These are phyloP conservation scores for Globisporangium spinosum DNA, from an alignment of 352 stramenopile species.

Conservation along the genomic window DNA sequence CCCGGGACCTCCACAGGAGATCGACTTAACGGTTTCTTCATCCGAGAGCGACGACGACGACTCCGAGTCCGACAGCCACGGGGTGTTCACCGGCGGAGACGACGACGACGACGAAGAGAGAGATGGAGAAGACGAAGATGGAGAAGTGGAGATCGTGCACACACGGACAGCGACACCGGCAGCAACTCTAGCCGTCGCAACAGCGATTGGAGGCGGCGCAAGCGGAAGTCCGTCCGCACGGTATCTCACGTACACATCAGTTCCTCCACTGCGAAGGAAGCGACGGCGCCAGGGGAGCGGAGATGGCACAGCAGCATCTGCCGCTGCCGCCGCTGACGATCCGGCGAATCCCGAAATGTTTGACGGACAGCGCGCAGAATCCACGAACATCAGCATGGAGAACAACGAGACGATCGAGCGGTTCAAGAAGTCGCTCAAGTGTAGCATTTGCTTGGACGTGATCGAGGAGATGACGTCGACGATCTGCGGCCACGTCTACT, in stretches of 20 bases:
- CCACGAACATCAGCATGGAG: slow-evolving; percentile 62
- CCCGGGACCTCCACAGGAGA: slow-evolving; percentile 32
- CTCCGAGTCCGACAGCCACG: not conserved
- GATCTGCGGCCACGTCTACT: slow-evolving; percentile 79
- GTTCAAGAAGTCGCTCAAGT: slow-evolving; percentile 77
- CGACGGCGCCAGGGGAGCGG: slow-evolving; percentile 29
- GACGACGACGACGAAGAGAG: slow-evolving; percentile 11
- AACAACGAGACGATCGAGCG: slow-evolving; percentile 76
- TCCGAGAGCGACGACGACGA: slow-evolving; percentile 29
- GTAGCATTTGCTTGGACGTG: slow-evolving; percentile 77
- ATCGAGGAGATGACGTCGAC: slow-evolving; percentile 82
- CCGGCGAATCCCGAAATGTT: slow-evolving; percentile 19
- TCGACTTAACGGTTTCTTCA: slow-evolving; percentile 63
- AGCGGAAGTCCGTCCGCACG: slow-evolving; percentile 14
- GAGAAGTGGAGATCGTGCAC: slow-evolving; percentile 60
- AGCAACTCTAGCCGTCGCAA: not conserved
- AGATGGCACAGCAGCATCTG: not conserved
- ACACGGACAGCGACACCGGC: not conserved
- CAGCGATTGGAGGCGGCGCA: not conserved
- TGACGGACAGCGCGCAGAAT: slow-evolving; percentile 49
- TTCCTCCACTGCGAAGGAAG: slow-evolving; percentile 33
- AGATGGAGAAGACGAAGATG: slow-evolving; percentile 16
- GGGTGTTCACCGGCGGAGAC: slow-evolving; percentile 1
- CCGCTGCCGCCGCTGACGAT: not conserved
- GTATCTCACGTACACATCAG: slow-evolving; percentile 20